Base-by-base conservation (phyloP, 352 stramenopile genomes). In the Phytophthora nicotianae region DNA sequence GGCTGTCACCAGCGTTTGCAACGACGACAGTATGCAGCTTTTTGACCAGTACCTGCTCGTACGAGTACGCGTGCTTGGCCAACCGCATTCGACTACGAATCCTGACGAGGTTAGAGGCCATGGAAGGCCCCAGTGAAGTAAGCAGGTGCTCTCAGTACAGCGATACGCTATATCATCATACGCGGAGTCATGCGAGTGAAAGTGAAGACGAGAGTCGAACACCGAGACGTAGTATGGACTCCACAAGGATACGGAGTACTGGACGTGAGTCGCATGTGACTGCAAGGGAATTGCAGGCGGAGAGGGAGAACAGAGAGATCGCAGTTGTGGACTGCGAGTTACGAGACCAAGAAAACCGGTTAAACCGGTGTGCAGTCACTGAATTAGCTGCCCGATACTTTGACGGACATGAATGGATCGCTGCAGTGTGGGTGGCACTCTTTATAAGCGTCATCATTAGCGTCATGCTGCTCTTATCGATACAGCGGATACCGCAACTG, bases 51-150 rank as follows among this genome's bases (percentile, higher is more conserved):
- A 68, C 81, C 0, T 88, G 76, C 56, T 81, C 65, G 32, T 91
- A 87, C 68, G 83, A 91, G 64, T 91, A 84, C 60, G 65, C 83
- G 47, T 92, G 81, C 49, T 68, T 92, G 43, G 71, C 81, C 3
- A 74, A 87, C 38, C 75, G 83, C 42, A 90, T 90, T 52, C 75
- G 87, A n/a, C 32, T 73, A 52, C 64, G 75, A 2, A 64, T 89
- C 26, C 50, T 87, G 8, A 67, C 66, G 8, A 33, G 62, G 37
- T 51, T 81, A n/a, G 50, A 64, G 9, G 61, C 69, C 5, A 55
- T 77, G 35, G 71, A 81, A 45, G 62, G 50, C 5, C 37, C 62
- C 0, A 62, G 45, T 62, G 62, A 71, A 38, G 35, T 50, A 2
- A 58, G 8, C 21, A 65, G 56, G 35, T 71, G 62, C 37, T 70